A percentile compares a stretch with the other conserved stretches of the same genome.
phyloP scores from a whole-genome alignment of 306 rosid species.

The Fagus crenata region DNA sequence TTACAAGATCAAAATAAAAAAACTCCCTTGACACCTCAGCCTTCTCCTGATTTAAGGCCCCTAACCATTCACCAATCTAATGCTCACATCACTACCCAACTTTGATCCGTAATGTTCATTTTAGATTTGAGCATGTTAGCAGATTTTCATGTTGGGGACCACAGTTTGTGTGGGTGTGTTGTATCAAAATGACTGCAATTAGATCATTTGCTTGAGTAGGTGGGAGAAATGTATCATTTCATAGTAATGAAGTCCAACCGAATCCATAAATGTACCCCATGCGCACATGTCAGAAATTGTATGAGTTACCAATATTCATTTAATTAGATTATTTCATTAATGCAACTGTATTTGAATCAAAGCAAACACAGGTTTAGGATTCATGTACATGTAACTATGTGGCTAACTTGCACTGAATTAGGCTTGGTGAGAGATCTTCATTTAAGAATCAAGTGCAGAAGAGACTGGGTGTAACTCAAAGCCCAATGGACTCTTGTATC shows the following conservation, averaged over 20 bases:
- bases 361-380: not conserved
- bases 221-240: too few relatives aligned
- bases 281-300: not conserved
- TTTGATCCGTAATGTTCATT: too few relatives aligned
- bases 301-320: too few relatives aligned
- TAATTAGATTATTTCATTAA: too few relatives aligned
- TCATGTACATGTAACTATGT: not conserved
- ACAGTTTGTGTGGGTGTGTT: too few relatives aligned
- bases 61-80: not conserved
- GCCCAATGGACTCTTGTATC: slow-evolving; percentile 2
- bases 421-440: not conserved
- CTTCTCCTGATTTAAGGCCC: not conserved
- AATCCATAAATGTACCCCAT: not conserved
- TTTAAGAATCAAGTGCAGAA: not conserved
- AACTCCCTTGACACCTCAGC: not conserved
- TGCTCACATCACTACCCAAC: not conserved
- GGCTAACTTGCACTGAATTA: not conserved
- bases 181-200: too few relatives aligned
- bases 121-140: too few relatives aligned
- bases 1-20: not conserved
- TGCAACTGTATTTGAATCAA: not conserved
- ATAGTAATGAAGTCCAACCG: not conserved
- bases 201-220: too few relatives aligned
- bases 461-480: not conserved
- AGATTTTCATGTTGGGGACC: too few relatives aligned